phyloP scores from a whole-genome alignment of 2,329 filamentous ascomycete genomes.

The Cladobotryum mycophilum region DNA sequence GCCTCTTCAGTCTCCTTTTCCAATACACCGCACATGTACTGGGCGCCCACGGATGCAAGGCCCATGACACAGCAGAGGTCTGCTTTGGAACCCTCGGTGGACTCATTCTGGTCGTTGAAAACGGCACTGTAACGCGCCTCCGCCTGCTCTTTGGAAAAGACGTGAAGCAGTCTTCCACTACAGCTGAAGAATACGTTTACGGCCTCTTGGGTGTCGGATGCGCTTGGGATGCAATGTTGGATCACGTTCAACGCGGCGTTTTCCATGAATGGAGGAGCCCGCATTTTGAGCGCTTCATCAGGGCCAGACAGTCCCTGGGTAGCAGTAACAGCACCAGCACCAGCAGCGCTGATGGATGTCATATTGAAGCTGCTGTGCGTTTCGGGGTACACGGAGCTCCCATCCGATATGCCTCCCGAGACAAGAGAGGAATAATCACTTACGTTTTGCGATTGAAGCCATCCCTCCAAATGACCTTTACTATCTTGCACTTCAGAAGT shows the following conservation, averaged over 20 bases:
- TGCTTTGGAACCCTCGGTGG: background rate
- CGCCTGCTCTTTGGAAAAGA: conserved; percentile 8
- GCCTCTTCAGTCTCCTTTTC: background rate
- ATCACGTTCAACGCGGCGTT: background rate
- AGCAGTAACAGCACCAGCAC: too few species aligned
- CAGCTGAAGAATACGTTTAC: conserved; percentile 9
- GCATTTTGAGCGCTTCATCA: too few species aligned
- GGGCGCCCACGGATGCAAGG: conserved; percentile 9
- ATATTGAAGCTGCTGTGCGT: too few species aligned
- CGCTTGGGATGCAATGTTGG: background rate
- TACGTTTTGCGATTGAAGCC: too few species aligned
- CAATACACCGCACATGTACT: conserved; percentile 5
- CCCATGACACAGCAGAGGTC: conserved; percentile 6
- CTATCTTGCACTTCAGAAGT: too few species aligned
- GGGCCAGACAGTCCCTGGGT: too few species aligned
- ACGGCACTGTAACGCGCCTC: background rate
- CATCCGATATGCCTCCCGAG: too few species aligned
- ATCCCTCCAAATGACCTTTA: too few species aligned
- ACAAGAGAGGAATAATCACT: too few species aligned
- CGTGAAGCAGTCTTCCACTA: conserved; percentile 12
- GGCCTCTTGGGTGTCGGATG: background rate
- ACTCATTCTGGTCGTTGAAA: background rate
- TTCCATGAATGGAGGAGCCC: too few species aligned
- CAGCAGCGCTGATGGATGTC: too few species aligned
- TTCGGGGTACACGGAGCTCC: too few species aligned